These are phyloP conservation scores for Talaromyces borbonicus DNA, from an alignment of 495 filamentous ascomycete species.

Conservation along the genomic window DNA sequence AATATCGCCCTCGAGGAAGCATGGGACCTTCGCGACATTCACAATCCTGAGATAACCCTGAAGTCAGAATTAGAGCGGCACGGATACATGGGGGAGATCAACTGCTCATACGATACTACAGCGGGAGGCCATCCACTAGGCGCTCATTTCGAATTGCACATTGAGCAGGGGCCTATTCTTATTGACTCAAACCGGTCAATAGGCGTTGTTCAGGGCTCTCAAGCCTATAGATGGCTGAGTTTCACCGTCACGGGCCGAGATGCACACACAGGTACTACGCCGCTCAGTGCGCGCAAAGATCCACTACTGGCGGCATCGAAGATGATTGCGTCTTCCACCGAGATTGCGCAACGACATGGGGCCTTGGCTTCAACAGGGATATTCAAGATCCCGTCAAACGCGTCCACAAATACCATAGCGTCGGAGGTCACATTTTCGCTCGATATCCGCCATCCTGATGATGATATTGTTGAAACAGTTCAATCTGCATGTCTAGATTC, in stretches of 20 bases:
- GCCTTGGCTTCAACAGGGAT: constrained; percentile 66
- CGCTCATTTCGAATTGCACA: constrained; percentile 77
- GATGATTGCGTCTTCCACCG: constrained; percentile 58
- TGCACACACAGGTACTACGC: constrained; percentile 69
- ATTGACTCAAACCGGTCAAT: constrained; percentile 51
- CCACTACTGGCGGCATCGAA: constrained; percentile 57
- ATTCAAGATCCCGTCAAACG: constrained; percentile 48
- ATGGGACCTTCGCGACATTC: constrained; percentile 46
- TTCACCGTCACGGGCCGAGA: constrained; percentile 56
- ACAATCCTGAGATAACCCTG: constrained; percentile 50
- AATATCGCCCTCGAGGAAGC: constrained; percentile 53
- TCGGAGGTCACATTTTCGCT: constrained; percentile 59
- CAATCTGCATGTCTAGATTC: constrained; percentile 42
- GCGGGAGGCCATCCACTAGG: constrained; percentile 44
- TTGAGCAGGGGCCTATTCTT: constrained; percentile 70
- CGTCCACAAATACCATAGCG: constrained; percentile 68
- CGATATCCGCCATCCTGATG: constrained; percentile 57
- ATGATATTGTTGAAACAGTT: constrained; percentile 45
- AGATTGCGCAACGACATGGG: constrained; percentile 42
- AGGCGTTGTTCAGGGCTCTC: constrained; percentile 61
- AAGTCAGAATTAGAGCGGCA: constrained; percentile 60
- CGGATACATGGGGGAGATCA: constrained; percentile 52
- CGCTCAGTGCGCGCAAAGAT: constrained; percentile 48
- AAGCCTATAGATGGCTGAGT: constrained; percentile 60
- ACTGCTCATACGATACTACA: constrained; percentile 47